Evolutionary conservation across 129 eudicot genomes (phyloP).

Genomic region (Deinandra increscens): DNA sequence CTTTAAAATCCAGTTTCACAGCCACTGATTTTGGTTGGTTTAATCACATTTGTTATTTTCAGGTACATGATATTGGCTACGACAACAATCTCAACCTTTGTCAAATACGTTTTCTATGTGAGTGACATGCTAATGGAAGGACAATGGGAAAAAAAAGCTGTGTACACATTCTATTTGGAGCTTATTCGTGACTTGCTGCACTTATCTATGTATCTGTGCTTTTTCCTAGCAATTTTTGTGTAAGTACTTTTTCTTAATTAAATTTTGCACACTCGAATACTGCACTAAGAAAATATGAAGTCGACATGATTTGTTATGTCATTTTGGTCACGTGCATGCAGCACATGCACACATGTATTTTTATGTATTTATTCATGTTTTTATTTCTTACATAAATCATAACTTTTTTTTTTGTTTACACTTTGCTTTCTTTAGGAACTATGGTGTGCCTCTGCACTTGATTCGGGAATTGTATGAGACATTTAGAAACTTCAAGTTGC

Average conservation of each 20-base stretch:
- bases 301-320: constrained; percentile 2
- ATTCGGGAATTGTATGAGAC: constrained; percentile 98
- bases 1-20: constrained; percentile 2
- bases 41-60: constrained; percentile 21
- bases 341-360: background rate
- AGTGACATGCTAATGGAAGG: constrained; percentile 99
- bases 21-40: constrained; percentile 13
- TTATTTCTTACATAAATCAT: background rate
- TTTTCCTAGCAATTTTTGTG: constrained; percentile 92
- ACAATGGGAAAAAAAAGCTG: constrained; percentile 96
- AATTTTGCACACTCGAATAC: background rate
- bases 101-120: constrained; percentile 81
- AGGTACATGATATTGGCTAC: constrained; percentile 99
- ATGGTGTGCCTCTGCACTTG: constrained; percentile 97
- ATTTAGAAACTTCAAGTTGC: constrained; percentile 85
- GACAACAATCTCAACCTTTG: constrained; percentile 77
- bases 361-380: background rate
- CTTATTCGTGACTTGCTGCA: constrained; percentile 91
- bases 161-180: constrained; percentile 94
- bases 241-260: constrained; percentile 44
- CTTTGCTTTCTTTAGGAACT: constrained; percentile 57
- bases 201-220: constrained; percentile 87
- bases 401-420: constrained; percentile 4
- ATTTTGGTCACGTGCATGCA: background rate
- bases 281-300: background rate